Evolutionary conservation across 1,284 basidiomycete genomes (phyloP), one percentile per base, ranked within the genome.

Genomic region (Melanopsichium pennsylvanicum): DNA sequence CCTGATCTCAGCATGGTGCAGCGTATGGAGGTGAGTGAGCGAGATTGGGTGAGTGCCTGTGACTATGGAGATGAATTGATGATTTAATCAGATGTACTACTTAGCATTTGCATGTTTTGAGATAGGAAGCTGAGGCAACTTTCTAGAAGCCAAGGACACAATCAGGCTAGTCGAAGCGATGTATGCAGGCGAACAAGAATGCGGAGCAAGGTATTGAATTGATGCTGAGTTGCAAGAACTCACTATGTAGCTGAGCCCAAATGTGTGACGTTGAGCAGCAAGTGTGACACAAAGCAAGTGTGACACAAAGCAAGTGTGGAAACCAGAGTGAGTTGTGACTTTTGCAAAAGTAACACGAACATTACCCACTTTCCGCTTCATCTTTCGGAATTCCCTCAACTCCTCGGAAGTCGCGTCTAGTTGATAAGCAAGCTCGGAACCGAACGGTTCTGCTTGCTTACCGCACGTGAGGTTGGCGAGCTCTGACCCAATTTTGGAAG

Each of bases 331-430:
- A n/a, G n/a, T n/a, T n/a, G 37, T 55, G 46, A 57, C 18, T 49
- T 39, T 32, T 32, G 21, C 19, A 51, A 29, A 62, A 62, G 51
- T 45, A 54, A 61, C 58, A 61, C 50, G n/a, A n/a, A n/a, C n/a
- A n/a, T n/a, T n/a, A n/a, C n/a, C n/a, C n/a, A n/a, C n/a, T n/a
- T n/a, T n/a, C n/a, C n/a, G n/a, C n/a, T n/a, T n/a, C n/a, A n/a
- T 26, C 15, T 21, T 31, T 40, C 37, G 16, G 12, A 48, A 32
- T 23, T 23, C 37, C 40, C 46, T 40, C 4, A 19, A 4, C 22
- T 39, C 22, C 26, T 39, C 42, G 33, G 15, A 18, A 38, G 19
- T 38, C 49, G 34, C 49, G 41, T 52, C 41, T 5, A 21, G 5
- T 39, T 23, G 18, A 29, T 26, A 35, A 9, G 9, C 15, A n/a